Percentiles rank a stretch among this genome's conserved stretches.
Conservation (phyloP, 352 stramenopile species). For the Phytophthora pini region DNA sequence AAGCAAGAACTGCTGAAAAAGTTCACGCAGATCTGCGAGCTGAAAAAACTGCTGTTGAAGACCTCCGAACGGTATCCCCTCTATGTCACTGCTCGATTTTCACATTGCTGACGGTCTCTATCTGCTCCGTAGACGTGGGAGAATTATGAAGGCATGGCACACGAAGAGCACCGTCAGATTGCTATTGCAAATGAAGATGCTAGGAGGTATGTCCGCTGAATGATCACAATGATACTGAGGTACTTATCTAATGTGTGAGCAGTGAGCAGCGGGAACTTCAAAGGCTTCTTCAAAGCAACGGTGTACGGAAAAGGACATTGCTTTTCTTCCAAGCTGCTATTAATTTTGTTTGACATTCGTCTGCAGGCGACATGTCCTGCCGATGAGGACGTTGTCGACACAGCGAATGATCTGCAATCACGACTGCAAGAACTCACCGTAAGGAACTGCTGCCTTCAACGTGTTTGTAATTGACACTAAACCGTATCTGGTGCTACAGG, state of each 20-base stretch:
- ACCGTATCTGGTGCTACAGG: conserved; percentile 12
- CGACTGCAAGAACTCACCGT: conserved; percentile 41
- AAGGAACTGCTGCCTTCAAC: background rate
- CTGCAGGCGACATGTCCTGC: conserved; percentile 38
- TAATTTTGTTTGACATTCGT: conserved; percentile 1
- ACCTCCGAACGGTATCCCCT: conserved; percentile 33
- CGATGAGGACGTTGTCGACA: conserved; percentile 36
- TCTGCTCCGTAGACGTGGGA: conserved; percentile 19
- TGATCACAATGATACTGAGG: too few relatives aligned
- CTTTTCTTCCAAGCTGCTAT: background rate
- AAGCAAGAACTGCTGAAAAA: conserved; percentile 21
- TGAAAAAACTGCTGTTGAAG: conserved; percentile 23
- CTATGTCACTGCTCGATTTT: background rate
- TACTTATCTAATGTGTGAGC: background rate
- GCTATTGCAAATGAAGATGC: conserved; percentile 33
- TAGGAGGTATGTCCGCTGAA: conserved; percentile 21
- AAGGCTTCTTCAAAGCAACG: conserved; percentile 32
- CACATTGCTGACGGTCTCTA: background rate
- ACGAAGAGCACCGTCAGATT: conserved; percentile 42
- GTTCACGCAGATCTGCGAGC: conserved; percentile 5
- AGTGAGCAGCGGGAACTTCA: conserved; percentile 38
- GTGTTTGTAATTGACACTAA: background rate
- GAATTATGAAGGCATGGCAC: conserved; percentile 35
- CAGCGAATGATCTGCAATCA: conserved; percentile 26
- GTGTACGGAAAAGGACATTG: conserved; percentile 13